Conservation (phyloP, 345 rosid species). For the Physaria fendleri region DNA sequence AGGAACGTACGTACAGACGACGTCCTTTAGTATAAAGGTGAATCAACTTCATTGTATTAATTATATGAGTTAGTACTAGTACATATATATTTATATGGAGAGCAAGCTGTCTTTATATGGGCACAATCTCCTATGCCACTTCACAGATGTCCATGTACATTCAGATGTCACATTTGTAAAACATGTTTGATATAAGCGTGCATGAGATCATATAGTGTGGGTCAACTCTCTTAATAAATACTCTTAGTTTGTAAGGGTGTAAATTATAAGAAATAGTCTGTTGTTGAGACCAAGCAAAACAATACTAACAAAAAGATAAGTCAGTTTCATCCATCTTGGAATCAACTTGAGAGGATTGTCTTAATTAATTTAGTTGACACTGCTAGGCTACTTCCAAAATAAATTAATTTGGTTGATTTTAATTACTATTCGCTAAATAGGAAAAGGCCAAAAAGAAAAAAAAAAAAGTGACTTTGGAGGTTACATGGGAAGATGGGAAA, state of each 20-base stretch:
- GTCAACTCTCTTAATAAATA: neutral
- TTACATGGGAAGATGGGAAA: conserved; percentile 8
- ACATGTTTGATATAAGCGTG: neutral
- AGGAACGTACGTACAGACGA: conserved; percentile 24
- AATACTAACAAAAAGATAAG: neutral
- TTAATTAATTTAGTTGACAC: conserved; percentile 2
- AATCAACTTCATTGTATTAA: conserved; percentile 12
- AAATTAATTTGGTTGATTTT: neutral
- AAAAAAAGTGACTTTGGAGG: neutral
- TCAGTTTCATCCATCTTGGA: conserved; percentile 1
- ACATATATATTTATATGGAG: too few relatives aligned
- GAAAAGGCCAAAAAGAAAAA: neutral
- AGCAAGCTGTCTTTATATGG: conserved; percentile 13
- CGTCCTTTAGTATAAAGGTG: conserved; percentile 5
- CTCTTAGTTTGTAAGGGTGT: conserved; percentile 20
- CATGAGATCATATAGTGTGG: conserved; percentile 8
- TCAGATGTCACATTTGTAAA: conserved; percentile 18
- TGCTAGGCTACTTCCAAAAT: conserved; percentile 4
- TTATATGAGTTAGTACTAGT: neutral
- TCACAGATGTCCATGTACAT: conserved; percentile 17
- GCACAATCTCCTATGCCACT: conserved; percentile 21
- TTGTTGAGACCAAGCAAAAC: neutral
- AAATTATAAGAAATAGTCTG: conserved; percentile 3
- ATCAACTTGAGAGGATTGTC: neutral
- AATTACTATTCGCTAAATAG: neutral